Evolutionary conservation across 2,329 filamentous ascomycete species (phyloP).

Genomic region (Pseudocercospora pini-densiflorae): DNA sequence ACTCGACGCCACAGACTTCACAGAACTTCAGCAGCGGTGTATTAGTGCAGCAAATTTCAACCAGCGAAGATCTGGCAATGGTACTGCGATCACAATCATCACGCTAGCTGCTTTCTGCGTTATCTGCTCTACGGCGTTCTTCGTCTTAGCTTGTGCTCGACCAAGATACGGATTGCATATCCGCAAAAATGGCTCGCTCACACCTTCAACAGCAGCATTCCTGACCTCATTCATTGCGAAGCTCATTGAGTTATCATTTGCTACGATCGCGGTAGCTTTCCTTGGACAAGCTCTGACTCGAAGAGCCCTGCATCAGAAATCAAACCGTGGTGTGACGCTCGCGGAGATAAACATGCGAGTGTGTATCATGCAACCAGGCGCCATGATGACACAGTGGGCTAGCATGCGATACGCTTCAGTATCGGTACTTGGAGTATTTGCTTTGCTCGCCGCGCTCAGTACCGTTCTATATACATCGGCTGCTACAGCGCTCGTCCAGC

Average conservation of each 20-base stretch:
- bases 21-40: too few relatives aligned
- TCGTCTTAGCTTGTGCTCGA: too few relatives aligned
- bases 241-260: constrained; percentile 76
- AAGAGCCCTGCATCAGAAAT: constrained; percentile 63
- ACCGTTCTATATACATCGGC: constrained; percentile 77
- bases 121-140: too few relatives aligned
- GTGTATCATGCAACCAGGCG: constrained; percentile 66
- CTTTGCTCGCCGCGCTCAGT: constrained; percentile 66
- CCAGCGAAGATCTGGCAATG: too few relatives aligned
- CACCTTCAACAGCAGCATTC: constrained; percentile 67
- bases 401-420: constrained; percentile 66
- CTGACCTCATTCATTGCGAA: constrained; percentile 73
- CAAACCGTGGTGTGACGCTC: constrained; percentile 65
- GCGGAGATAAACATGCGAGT: constrained; percentile 78
- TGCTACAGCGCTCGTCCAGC: constrained; percentile 74
- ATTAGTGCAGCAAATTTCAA: too few relatives aligned
- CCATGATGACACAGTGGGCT: constrained; percentile 70
- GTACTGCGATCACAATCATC: too few relatives aligned
- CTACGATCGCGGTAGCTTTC: constrained; percentile 75
- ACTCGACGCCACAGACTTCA: too few relatives aligned
- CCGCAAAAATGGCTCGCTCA: too few relatives aligned
- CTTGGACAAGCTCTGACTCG: constrained; percentile 76
- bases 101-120: too few relatives aligned
- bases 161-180: too few relatives aligned
- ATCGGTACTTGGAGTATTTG: constrained; percentile 67